Percentiles rank a stretch among this genome's conserved stretches.
Conservation (phyloP, 129 eudicot genomes). For the Pulicaria dysenterica region DNA sequence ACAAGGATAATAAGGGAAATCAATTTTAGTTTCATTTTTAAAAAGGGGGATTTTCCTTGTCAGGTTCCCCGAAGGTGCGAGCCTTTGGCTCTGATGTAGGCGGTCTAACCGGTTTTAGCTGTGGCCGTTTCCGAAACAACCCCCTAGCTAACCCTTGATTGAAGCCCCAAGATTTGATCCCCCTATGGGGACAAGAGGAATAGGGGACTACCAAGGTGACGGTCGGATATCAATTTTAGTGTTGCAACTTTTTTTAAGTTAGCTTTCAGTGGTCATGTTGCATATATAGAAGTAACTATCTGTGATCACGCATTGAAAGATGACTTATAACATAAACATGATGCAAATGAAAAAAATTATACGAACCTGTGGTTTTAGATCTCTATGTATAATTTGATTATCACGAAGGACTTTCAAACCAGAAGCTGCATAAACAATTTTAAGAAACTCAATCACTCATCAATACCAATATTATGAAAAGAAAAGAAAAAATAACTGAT, state of each 20-base stretch:
- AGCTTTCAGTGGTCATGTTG: not conserved
- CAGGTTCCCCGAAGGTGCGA: too few relatives aligned
- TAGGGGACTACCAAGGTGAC: too few relatives aligned
- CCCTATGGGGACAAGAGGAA: too few relatives aligned
- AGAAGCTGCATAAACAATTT: constrained; percentile 53
- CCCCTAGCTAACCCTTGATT: too few relatives aligned
- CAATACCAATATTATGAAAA: not conserved
- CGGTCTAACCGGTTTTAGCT: too few relatives aligned
- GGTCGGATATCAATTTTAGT: not conserved
- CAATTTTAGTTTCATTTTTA: not conserved
- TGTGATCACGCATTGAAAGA: not conserved
- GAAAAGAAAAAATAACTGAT: constrained; percentile 2
- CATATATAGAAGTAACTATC: constrained; percentile 14
- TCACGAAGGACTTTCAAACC: constrained; percentile 94
- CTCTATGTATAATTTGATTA: constrained; percentile 90
- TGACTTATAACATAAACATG: constrained; percentile 8
- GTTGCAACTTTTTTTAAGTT: not conserved
- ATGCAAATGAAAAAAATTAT: constrained; percentile 15
- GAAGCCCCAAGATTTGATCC: too few relatives aligned
- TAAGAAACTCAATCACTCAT: constrained; percentile 16
- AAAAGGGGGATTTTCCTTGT: too few relatives aligned
- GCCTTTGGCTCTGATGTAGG: too few relatives aligned
- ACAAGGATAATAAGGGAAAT: constrained; percentile 8
- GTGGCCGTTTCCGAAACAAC: too few relatives aligned
- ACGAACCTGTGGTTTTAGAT: constrained; percentile 94